phyloP scores from a whole-genome alignment of 1,139 yeast species.

The Torulaspora pretoriensis region DNA sequence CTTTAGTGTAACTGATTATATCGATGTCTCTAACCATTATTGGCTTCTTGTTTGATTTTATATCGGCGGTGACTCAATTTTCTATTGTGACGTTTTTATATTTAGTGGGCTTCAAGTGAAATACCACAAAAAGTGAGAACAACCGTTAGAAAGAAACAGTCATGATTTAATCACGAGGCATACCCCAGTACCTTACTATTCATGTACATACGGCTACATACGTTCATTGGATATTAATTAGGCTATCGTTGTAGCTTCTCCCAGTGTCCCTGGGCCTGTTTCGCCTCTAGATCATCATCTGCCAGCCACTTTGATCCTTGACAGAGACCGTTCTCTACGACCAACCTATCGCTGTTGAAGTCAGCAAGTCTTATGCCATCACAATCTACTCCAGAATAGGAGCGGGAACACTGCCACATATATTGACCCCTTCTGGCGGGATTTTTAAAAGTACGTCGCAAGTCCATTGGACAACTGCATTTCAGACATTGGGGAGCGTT shows the following conservation, averaged over 20 bases:
- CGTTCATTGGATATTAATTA: neutral
- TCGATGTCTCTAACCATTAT: constrained; percentile 3
- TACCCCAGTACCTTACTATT: too few species aligned
- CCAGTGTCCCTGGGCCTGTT: constrained; percentile 6
- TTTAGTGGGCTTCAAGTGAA: neutral
- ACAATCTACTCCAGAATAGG: constrained; percentile 42
- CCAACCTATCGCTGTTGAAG: constrained; percentile 37
- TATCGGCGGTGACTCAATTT: neutral
- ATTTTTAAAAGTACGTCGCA: constrained; percentile 46
- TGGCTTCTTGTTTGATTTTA: neutral
- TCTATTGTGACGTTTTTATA: neutral
- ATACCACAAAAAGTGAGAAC: constrained; percentile 1
- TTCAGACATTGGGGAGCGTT: constrained; percentile 49
- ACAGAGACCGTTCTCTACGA: constrained; percentile 29
- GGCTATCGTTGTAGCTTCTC: neutral
- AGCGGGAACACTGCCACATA: constrained; percentile 49
- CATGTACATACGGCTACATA: neutral
- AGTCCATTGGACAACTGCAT: constrained; percentile 45
- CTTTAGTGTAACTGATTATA: constrained; percentile 8
- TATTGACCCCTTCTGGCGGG: constrained; percentile 46
- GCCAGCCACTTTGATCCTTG: constrained; percentile 39
- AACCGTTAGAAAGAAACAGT: neutral
- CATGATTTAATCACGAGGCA: too few species aligned
- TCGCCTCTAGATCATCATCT: constrained; percentile 31
- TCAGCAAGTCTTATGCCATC: constrained; percentile 48